A percentile compares a stretch with the other conserved stretches of the same genome.
phyloP scores from a whole-genome alignment of 2,329 filamentous ascomycete species.

The Ophiostoma fasciatum region DNA sequence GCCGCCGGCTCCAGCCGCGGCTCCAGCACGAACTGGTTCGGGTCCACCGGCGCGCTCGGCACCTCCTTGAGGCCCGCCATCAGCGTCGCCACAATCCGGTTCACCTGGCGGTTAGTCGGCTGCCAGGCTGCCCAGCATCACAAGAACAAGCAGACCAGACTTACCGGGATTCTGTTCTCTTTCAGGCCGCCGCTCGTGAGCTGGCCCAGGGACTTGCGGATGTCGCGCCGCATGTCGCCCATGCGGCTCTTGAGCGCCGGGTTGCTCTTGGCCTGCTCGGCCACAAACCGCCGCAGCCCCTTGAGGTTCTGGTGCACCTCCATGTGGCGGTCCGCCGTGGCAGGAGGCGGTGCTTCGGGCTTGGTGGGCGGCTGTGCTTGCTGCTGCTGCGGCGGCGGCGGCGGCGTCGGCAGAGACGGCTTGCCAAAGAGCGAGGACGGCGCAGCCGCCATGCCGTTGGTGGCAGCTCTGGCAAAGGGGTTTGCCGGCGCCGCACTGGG shows the following conservation, averaged over 20 bases:
- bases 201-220: constrained; percentile 60
- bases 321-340: constrained; percentile 26
- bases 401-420: background rate
- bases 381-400: background rate
- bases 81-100: constrained; percentile 35
- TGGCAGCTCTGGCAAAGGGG: background rate
- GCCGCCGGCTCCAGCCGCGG: constrained; percentile 23
- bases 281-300: constrained; percentile 31
- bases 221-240: constrained; percentile 56
- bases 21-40: constrained; percentile 33
- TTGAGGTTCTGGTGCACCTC: constrained; percentile 56
- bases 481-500: background rate
- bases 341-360: background rate
- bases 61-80: constrained; percentile 35
- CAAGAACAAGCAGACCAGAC: background rate
- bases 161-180: constrained; percentile 31
- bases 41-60: constrained; percentile 33
- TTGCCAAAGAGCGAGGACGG: too few species aligned
- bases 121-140: too few species aligned
- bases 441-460: background rate
- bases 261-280: constrained; percentile 39
- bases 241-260: constrained; percentile 46
- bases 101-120: constrained; percentile 19
- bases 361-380: constrained; percentile 1
- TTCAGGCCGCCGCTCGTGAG: constrained; percentile 38